phyloP scores from a whole-genome alignment of 345 rosid species.

The Pistacia vera region DNA sequence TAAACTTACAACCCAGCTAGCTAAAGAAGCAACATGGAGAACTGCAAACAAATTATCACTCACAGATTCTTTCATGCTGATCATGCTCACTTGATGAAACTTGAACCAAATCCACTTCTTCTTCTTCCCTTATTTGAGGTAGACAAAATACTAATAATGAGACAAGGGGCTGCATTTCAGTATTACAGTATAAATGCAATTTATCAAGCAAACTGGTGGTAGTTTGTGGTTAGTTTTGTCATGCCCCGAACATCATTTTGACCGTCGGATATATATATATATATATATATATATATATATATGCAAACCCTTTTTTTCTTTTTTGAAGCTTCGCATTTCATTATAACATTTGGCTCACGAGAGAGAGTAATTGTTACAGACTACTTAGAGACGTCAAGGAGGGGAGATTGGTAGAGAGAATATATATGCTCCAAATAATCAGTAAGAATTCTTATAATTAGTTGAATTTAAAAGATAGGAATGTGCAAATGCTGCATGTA shows the following conservation, averaged over 20 bases:
- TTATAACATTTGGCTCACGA: too few relatives aligned
- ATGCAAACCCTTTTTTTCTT: not conserved
- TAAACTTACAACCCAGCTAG: not conserved
- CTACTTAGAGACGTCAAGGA: not conserved
- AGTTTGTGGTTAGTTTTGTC: not conserved
- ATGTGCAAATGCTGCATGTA: constrained; percentile 52
- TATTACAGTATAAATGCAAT: not conserved
- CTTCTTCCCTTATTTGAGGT: not conserved
- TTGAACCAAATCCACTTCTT: not conserved
- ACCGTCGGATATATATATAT: too few relatives aligned
- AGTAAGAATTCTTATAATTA: not conserved
- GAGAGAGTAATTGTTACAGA: too few relatives aligned
- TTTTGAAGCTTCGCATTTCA: not conserved
- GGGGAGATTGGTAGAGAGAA: not conserved
- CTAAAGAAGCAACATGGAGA: not conserved
- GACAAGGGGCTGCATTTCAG: not conserved
- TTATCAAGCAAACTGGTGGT: not conserved
- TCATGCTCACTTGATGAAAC: not conserved
- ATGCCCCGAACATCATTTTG: not conserved
- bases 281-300: too few relatives aligned
- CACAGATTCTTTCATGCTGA: not conserved
- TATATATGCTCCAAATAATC: not conserved
- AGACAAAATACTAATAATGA: not conserved
- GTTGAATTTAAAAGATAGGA: constrained; percentile 36
- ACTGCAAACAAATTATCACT: not conserved